Evolutionary conservation across 768 basidiomycete species (phyloP), one percentile per base, ranked within the genome.

Genomic region (Leucocoprinus leucothites): DNA sequence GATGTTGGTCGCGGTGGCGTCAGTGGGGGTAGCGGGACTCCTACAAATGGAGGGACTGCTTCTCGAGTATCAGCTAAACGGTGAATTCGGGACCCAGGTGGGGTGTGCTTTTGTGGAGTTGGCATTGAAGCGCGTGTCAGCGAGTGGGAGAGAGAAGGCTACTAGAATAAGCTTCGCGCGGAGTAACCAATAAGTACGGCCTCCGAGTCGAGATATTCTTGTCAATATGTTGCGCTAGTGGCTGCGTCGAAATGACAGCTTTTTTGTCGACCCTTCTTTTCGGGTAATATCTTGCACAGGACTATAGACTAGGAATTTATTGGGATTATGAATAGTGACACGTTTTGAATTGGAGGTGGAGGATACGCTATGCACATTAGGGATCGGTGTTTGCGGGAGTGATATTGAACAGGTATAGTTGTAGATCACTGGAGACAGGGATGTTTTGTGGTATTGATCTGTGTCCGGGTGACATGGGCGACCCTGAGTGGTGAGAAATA

Each of bases 401-500:
- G 31, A 31, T 31, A 31, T 31, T 31, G 5, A 21, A 7, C 42
- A 21, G 18, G 42, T 44, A 21, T 44, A 21, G 42, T 4, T 21
- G 42, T 44, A 18, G 42, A 22, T 31, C 31, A 9, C n/a, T 44
- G 40, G 25, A 43, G 22, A 19, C 21, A 51, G 49, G 19, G 26
- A 40, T 44, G 21, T 9, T 19, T 41, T 28, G 40, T 28, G 7
- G 26, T 26, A 24, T 26, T 51, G 40, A 51, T 49, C 31, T 40
- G 48, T 49, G 48, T 49, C 21, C 36, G 21, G 36, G 26, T 44
- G 42, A 19, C 47, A 35, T 31, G 45, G 45, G n/a, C 28, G 28
- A n/a, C 48, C 47, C 46, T 56, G 48, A 44, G 54, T 34, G 54
- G 54, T 54, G 53, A 54, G 54, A 56, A 56, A 56, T 56, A 56